These are phyloP conservation scores for Plasmodium vinckei DNA, from an alignment of 169 alveolate genomes.

Conservation along the genomic window DNA sequence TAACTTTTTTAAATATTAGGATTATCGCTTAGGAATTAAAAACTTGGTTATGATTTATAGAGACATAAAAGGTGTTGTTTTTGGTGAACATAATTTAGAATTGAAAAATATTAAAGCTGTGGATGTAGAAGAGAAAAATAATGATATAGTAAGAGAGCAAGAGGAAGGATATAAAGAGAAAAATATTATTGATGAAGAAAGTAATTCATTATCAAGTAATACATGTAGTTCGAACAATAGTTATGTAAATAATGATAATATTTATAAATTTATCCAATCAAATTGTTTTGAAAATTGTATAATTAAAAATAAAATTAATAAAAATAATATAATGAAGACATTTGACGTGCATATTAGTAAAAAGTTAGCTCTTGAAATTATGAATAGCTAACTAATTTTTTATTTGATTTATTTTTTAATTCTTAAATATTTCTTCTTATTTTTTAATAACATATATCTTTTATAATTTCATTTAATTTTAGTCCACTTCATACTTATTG, in stretches of 20 bases:
- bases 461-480: not conserved
- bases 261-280: constrained; percentile 44
- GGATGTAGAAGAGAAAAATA: not conserved
- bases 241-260: constrained; percentile 51
- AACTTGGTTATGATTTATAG: constrained; percentile 43
- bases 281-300: constrained; percentile 29
- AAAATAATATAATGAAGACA: constrained; percentile 2
- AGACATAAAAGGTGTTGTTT: constrained; percentile 31
- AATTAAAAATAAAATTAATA: constrained; percentile 14
- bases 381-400: constrained; percentile 45
- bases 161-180: constrained; percentile 17
- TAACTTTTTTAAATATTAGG: constrained; percentile 23
- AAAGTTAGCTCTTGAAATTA: constrained; percentile 66
- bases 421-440: not conserved
- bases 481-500: not conserved
- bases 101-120: constrained; percentile 23
- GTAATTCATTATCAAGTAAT: not conserved
- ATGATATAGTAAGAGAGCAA: not conserved
- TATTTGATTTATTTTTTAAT: constrained; percentile 3
- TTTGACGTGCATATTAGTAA: constrained; percentile 51
- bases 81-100: not conserved
- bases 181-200: not conserved
- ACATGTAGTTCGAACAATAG: not conserved
- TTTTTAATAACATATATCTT: not conserved
- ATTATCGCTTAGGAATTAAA: constrained; percentile 43